Evolutionary conservation across 306 rosid species (phyloP).

Genomic region (Acacia melanoxylon): DNA sequence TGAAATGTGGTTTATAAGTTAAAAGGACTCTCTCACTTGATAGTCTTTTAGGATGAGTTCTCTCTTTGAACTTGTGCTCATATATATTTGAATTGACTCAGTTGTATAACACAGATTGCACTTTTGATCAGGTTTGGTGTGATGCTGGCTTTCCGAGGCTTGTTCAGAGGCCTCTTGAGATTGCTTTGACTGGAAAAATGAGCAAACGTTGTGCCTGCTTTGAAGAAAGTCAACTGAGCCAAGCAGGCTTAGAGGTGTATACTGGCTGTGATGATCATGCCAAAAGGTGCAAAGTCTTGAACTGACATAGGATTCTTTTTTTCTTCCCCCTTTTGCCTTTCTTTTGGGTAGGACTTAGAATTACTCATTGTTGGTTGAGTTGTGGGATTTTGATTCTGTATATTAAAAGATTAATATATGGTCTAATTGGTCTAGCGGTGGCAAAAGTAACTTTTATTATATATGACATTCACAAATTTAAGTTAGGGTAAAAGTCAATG

Average conservation of each 20-base stretch:
- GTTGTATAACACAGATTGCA: slow-evolving; percentile 12
- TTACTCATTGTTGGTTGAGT: neutral
- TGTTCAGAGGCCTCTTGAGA: slow-evolving; percentile 80
- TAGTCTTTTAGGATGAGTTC: neutral
- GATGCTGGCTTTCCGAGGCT: slow-evolving; percentile 84
- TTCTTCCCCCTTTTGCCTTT: too few relatives aligned
- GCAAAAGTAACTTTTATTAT: too few relatives aligned
- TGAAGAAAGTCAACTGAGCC: slow-evolving; percentile 68
- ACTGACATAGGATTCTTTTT: neutral
- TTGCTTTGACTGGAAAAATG: slow-evolving; percentile 90
- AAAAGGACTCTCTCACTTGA: neutral
- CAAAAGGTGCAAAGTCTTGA: slow-evolving; percentile 59
- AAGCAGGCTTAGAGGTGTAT: slow-evolving; percentile 73
- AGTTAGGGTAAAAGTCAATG: too few relatives aligned
- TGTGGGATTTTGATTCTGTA: neutral
- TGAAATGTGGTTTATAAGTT: neutral
- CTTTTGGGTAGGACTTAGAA: neutral
- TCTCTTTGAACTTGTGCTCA: neutral
- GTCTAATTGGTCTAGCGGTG: too few relatives aligned
- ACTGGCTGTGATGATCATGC: slow-evolving; percentile 75
- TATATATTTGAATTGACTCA: neutral
- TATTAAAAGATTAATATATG: neutral
- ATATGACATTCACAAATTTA: too few relatives aligned
- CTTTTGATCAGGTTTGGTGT: slow-evolving; percentile 81
- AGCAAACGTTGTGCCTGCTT: slow-evolving; percentile 93